Conservation (phyloP, 306 rosid genomes). For the Sicyos edulis region DNA sequence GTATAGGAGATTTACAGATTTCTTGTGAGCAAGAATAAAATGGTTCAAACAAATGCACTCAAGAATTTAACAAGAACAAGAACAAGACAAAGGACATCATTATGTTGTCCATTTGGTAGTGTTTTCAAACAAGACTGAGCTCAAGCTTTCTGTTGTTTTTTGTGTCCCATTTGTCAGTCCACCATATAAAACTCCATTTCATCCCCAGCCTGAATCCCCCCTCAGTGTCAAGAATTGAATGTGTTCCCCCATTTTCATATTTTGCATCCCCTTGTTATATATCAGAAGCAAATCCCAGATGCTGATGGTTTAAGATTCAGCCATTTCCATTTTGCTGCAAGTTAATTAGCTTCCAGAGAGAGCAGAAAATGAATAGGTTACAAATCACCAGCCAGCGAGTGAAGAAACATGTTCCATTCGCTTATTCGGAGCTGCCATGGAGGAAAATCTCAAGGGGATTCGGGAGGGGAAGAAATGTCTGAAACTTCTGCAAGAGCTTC, state of each 20-base stretch:
- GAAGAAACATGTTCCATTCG: neutral
- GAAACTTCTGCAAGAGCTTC: slow-evolving; percentile 52
- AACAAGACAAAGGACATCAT: slow-evolving; percentile 15
- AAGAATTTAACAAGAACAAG: neutral
- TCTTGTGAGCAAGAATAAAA: slow-evolving; percentile 25
- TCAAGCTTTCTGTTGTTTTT: slow-evolving; percentile 5
- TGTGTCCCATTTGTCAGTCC: neutral
- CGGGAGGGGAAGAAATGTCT: slow-evolving; percentile 31
- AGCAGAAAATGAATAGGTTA: slow-evolving; percentile 21
- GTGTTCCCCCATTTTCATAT: slow-evolving; percentile 1
- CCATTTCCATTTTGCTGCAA: slow-evolving; percentile 18
- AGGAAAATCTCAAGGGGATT: slow-evolving; percentile 22
- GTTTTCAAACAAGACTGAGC: slow-evolving; percentile 7
- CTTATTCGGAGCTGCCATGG: neutral
- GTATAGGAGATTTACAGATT: slow-evolving; percentile 33
- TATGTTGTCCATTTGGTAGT: slow-evolving; percentile 16
- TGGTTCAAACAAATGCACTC: slow-evolving; percentile 32
- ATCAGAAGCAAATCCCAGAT: slow-evolving; percentile 3
- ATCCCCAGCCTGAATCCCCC: neutral
- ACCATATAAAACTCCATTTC: no score
- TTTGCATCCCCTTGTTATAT: neutral
- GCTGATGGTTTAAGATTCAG: slow-evolving; percentile 2
- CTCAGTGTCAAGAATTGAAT: neutral
- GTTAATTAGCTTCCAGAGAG: neutral
- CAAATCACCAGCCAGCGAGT: slow-evolving; percentile 10